A percentile compares a stretch with the other conserved stretches of the same genome.
Conservation (phyloP, 345 rosid species). For the Psidium friedrichsthalianum region DNA sequence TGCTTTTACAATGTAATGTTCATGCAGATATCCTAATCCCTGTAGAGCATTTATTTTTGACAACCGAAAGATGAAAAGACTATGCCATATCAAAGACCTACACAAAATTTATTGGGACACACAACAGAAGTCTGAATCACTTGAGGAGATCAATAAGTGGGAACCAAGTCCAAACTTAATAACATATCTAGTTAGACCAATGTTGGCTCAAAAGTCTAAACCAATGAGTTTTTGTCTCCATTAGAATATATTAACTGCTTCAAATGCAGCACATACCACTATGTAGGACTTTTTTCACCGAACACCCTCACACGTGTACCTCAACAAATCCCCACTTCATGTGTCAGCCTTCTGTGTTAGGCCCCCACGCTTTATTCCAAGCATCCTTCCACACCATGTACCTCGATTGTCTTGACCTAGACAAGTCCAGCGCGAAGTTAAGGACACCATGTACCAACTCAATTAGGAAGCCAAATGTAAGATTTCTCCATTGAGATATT, state of each 20-base stretch:
- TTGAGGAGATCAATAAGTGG: background rate
- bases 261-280: background rate
- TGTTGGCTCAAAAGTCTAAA: background rate
- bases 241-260: background rate
- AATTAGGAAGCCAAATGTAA: background rate
- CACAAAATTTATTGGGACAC: background rate
- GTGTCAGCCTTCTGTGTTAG: background rate
- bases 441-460: background rate
- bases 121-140: background rate
- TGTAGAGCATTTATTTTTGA: background rate
- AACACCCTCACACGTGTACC: background rate
- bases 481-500: background rate
- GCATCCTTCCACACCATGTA: background rate
- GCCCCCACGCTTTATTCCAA: background rate
- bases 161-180: background rate
- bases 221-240: background rate
- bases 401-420: background rate
- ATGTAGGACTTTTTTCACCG: background rate
- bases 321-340: background rate
- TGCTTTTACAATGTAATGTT: background rate
- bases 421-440: background rate
- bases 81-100: background rate
- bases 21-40: background rate
- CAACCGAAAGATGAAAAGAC: background rate
- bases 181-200: background rate